Evolutionary conservation across 176 grass and related monocot species (phyloP), one percentile per base, ranked within the genome.

Genomic region (Saccharum officinarum): DNA sequence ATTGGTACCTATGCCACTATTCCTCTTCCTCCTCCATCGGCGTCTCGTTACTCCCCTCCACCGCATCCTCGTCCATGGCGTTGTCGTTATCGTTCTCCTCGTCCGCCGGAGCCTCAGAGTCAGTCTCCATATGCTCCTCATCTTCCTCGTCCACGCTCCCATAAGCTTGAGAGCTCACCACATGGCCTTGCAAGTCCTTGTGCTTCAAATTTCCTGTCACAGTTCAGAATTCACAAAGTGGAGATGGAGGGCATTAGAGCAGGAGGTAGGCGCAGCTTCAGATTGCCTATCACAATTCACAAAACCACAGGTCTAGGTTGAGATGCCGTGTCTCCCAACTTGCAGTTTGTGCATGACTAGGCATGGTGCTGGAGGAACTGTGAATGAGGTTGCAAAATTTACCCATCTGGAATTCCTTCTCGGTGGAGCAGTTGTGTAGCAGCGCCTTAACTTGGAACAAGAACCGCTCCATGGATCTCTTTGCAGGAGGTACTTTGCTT

Each of bases 121-220:
- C 65, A 1, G 70, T 60, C 83, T 86, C 90, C 78, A 68, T 89
- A 55, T 60, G 52, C 46, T 79, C 80, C 60, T 89, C 85, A 1
- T 79, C 62, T 17, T 28, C 42, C 26, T 89, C 88, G n/a, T 98
- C 89, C 42, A 76, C 91, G 46, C 59, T 16, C 26, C 76, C 83
- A 4, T 98, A 98, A 34, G 87, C 84, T 45, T 98, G 95, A 37
- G 95, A 98, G 73, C 93, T 98, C 69, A 98, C 89, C 77, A 92
- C 89, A 61, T 94, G 89, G 5, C 93, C 93, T 4, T 74, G 86
- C 40, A 92, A 70, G 47, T 98, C 93, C 86, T 92, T 95, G 87
- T 95, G 96, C 67, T 90, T 98, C 80, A 98, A 72, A 82, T 89
- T 92, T 80, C 89, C 96, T 92, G 44, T 71, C 44, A 73, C 59